A percentile compares a stretch with the other conserved stretches of the same genome.
Conservation (phyloP, 2,329 filamentous ascomycete species). For the Alternaria metachromatica region DNA sequence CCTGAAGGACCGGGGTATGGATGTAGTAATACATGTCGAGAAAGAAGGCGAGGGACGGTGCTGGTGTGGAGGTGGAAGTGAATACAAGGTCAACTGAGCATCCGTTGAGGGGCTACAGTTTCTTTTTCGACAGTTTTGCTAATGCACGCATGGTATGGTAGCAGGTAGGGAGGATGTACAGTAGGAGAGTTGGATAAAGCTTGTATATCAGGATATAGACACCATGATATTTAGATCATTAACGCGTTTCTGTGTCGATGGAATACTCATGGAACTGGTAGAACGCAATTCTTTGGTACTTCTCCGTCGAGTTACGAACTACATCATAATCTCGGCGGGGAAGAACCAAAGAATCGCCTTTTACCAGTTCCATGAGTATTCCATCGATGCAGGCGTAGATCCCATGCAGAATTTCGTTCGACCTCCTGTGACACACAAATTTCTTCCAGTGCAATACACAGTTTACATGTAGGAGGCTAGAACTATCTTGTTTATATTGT, state of each 20-base stretch:
- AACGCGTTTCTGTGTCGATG: not conserved
- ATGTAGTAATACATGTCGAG: conserved; percentile 88
- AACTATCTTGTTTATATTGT: not conserved
- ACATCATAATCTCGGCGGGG: too few relatives aligned
- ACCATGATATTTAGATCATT: not conserved
- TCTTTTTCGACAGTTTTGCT: not conserved
- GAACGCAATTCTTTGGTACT: too few relatives aligned
- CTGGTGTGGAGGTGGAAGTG: conserved; percentile 63
- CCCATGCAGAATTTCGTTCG: not conserved
- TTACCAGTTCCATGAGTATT: not conserved
- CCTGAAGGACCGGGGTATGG: conserved; percentile 73
- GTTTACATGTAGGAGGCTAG: not conserved
- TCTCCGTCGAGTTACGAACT: too few relatives aligned
- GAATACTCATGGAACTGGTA: not conserved
- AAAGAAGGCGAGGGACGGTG: conserved; percentile 75
- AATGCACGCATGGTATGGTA: not conserved
- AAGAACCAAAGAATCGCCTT: too few relatives aligned
- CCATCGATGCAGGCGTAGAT: not conserved
- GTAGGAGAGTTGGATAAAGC: not conserved
- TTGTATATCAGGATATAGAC: not conserved
- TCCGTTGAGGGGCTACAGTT: not conserved
- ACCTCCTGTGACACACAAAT: not conserved
- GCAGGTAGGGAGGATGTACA: not conserved
- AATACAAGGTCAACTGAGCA: conserved; percentile 6
- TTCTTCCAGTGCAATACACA: not conserved